Base-by-base conservation (phyloP, 2,329 filamentous ascomycete genomes). In the Bipolaris oryzae region DNA sequence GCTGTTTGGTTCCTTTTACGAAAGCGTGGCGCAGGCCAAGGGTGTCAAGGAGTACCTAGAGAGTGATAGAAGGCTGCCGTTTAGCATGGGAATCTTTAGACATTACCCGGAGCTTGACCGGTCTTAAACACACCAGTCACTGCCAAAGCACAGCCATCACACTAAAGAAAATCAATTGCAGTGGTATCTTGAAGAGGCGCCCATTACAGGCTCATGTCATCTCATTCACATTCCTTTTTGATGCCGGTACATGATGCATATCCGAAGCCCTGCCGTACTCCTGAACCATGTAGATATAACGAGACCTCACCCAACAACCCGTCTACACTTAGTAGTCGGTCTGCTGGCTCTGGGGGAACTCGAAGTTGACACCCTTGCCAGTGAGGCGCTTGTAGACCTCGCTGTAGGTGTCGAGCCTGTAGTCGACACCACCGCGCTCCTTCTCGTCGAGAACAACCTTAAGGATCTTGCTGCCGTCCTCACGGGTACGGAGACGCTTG, bases 391-490 rank as follows among this genome's bases (percentile, higher is more conserved):
- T 92, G 91, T 99, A 99, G 80, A 99, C 95, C 89, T 99, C 95
- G 69, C 92, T 91, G 88, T 99, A 99, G 80, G 94, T 97, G 84
- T 99, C 95, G 75, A 99, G 91, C 81, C 95, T 89, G 90, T 98
- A 97, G 87, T 99, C 95, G 75, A 99, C 94, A 81, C 93, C 92
- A 78, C 93, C 94, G 76, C 93, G 91, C 91, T 99, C 95, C 92
- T 99, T 99, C 91, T 98, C 95, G 82, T 99, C 95, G 61, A 99
- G 89, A 79, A 99, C 87, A 80, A 99, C 92, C 91, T 99, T 99
- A 83, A 98, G 89, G 79, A 92, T 84, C 91, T 98, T 98, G 89
- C 86, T 89, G 82, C 92, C 92, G 83, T 99, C 95, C 87, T 98
- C 94, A 86, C 96, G 94, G 85, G 95, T 98, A 82, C 95, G 91